Base-by-base conservation (phyloP, 1,284 basidiomycete species). In the Trichosporon inkin region DNA sequence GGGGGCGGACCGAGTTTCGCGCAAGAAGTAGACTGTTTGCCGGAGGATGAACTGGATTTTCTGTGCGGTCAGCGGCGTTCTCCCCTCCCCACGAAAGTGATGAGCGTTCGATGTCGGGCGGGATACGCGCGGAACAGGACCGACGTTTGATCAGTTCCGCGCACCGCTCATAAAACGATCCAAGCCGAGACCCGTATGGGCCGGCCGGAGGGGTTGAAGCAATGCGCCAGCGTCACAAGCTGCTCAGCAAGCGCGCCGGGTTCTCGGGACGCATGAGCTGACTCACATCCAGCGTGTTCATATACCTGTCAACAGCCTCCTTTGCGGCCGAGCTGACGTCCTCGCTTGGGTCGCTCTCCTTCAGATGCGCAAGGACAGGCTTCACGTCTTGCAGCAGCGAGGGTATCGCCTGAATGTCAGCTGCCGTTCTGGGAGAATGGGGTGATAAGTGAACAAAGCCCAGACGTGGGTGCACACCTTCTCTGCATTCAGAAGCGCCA, bases 21-120 rank as follows among this genome's bases (percentile, higher is more conserved):
- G 71, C 16, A 77, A 68, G 67, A 71, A 75, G 60, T 71, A 72
- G 34, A 74, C 71, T 5, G 73, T 69, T 53, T 77, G 73, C 20
- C 75, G 70, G 32, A 77, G 71, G 38, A 74, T 65, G 63, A 70
- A 71, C 68, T 77, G 75, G 60, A 77, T 77, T 66, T 74, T 73
- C 75, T 77, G 58, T 8, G 35, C 8, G 13, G 56, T 65, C 56
- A 62, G 60, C 34, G 37, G 8, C 28, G 28, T 32, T 32, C 28
- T 32, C 28, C 28, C 5, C 28, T n/a, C n/a, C n/a, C n/a, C n/a
- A n/a, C n/a, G n/a, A n/a, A n/a, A n/a, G n/a, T n/a, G n/a, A n/a
- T n/a, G n/a, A n/a, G n/a, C n/a, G n/a, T n/a, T n/a, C n/a, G n/a
- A n/a, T 8, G 28, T 32, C 28, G 28, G 28, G 8, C 5, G 28